Percentiles rank a stretch among this genome's conserved stretches.
These are phyloP conservation scores for Neofusicoccum ribis DNA, from an alignment of 2,329 filamentous ascomycete species.

Conservation along the genomic window DNA sequence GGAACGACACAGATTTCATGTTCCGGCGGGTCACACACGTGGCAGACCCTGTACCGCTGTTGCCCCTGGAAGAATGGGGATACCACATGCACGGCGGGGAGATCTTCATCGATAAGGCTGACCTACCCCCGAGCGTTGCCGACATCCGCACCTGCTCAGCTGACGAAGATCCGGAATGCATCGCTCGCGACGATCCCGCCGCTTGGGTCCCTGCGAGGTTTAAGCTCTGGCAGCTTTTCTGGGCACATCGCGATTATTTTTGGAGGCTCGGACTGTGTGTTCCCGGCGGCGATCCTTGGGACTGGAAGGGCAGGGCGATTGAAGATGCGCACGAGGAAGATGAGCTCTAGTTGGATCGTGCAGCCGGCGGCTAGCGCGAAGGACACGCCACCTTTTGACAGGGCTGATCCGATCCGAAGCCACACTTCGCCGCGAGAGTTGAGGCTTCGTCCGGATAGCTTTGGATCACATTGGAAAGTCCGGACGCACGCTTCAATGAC, in stretches of 20 bases:
- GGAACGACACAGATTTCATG: slow-evolving; percentile 27
- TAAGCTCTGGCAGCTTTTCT: slow-evolving; percentile 89
- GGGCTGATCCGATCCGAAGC: too few relatives aligned
- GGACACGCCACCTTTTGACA: too few relatives aligned
- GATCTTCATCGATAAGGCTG: slow-evolving; percentile 74
- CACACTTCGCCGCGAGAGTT: too few relatives aligned
- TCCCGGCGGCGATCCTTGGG: slow-evolving; percentile 70
- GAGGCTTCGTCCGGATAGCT: too few relatives aligned
- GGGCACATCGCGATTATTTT: slow-evolving; percentile 95
- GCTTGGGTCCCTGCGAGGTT: slow-evolving; percentile 54
- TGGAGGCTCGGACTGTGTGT: slow-evolving; percentile 89
- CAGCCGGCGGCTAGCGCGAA: too few relatives aligned
- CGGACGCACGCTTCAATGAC: too few relatives aligned
- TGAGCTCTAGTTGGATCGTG: neutral
- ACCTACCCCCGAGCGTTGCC: slow-evolving; percentile 64
- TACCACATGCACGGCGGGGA: slow-evolving; percentile 84
- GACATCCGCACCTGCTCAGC: slow-evolving; percentile 75
- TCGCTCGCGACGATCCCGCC: slow-evolving; percentile 50
- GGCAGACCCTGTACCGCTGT: slow-evolving; percentile 82
- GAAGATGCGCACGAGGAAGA: slow-evolving; percentile 22
- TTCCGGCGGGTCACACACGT: slow-evolving; percentile 84
- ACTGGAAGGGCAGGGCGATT: slow-evolving; percentile 58
- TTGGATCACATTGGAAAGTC: too few relatives aligned
- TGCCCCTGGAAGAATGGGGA: slow-evolving; percentile 86
- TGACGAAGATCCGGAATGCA: slow-evolving; percentile 70